Evolutionary conservation across 768 basidiomycete genomes (phyloP).

Genomic region (Saitozyma podzolica): DNA sequence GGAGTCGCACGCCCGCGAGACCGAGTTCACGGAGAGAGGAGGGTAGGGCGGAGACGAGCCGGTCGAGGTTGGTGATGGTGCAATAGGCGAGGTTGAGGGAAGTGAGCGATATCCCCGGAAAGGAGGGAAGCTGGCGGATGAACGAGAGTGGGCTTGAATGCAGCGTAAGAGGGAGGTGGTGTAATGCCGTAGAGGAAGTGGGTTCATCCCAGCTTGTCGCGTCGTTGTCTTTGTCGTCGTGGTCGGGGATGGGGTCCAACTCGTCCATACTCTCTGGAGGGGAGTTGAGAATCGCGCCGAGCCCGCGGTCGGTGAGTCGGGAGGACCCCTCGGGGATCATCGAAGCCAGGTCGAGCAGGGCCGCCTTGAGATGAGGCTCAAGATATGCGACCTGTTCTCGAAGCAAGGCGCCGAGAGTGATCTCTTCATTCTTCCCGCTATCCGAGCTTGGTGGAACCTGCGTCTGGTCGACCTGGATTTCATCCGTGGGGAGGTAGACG

Average conservation of each 20-base stretch:
- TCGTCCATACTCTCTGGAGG: neutral
- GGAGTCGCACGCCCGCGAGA: conserved; percentile 16
- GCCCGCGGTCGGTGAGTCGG: conserved; percentile 18
- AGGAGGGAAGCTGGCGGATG: conserved; percentile 14
- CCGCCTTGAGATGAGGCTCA: conserved; percentile 21
- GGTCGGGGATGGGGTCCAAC: neutral
- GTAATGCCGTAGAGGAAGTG: conserved; percentile 6
- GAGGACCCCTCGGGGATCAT: conserved; percentile 13
- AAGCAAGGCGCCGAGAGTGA: conserved; percentile 21
- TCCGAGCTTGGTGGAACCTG: too few species aligned
- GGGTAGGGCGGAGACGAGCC: conserved; percentile 20
- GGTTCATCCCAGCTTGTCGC: conserved; percentile 8
- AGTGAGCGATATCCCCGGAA: conserved; percentile 16
- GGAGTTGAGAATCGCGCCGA: conserved; percentile 14
- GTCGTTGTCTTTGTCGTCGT: neutral
- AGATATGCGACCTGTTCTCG: conserved; percentile 33
- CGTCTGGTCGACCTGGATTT: too few species aligned
- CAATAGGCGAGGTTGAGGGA: conserved; percentile 34
- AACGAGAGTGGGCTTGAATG: conserved; percentile 25
- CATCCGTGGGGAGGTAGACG: too few species aligned
- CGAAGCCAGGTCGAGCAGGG: conserved; percentile 18
- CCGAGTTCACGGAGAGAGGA: conserved; percentile 22
- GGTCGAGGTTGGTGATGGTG: conserved; percentile 24
- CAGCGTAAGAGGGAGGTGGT: conserved; percentile 29
- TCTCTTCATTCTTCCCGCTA: neutral